Evolutionary conservation across 805 yeast species (phyloP).

Genomic region (Kazachstania martiniae): DNA sequence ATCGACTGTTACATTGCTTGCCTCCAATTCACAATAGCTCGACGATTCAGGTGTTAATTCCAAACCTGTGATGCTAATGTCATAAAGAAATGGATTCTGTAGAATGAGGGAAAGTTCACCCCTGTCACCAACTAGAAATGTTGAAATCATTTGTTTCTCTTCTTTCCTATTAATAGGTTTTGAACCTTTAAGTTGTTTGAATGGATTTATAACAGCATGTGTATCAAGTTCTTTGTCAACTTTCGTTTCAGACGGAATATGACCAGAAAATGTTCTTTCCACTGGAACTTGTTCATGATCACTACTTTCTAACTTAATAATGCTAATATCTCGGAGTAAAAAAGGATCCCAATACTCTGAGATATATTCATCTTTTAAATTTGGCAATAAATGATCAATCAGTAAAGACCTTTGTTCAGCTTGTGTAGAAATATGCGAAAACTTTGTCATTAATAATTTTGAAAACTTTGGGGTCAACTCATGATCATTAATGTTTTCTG

Average conservation of each 20-base stretch:
- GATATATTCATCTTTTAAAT: constrained; percentile 15
- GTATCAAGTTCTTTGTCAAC: constrained; percentile 21
- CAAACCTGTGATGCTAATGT: constrained; percentile 46
- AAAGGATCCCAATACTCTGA: constrained; percentile 65
- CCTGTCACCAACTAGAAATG: constrained; percentile 50
- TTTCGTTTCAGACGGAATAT: not conserved
- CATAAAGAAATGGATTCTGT: constrained; percentile 76
- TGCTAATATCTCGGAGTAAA: constrained; percentile 41
- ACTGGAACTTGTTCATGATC: constrained; percentile 9
- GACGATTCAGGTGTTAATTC: constrained; percentile 27
- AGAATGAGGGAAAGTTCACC: constrained; percentile 45
- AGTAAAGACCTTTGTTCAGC: constrained; percentile 45
- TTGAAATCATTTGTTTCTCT: no score
- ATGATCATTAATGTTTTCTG: constrained; percentile 40
- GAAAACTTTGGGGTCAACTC: constrained; percentile 37
- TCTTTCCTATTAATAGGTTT: not conserved
- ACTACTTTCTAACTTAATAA: constrained; percentile 25
- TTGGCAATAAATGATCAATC: constrained; percentile 19
- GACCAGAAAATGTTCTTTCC: constrained; percentile 5
- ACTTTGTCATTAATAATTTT: constrained; percentile 44
- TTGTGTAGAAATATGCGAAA: constrained; percentile 40
- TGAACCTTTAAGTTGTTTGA: constrained; percentile 6
- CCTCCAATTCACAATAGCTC: constrained; percentile 16
- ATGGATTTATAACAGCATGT: constrained; percentile 50
- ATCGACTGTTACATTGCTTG: constrained; percentile 7